Evolutionary conservation across 2,329 filamentous ascomycete species (phyloP).

Genomic region (Emmonsia crescens): DNA sequence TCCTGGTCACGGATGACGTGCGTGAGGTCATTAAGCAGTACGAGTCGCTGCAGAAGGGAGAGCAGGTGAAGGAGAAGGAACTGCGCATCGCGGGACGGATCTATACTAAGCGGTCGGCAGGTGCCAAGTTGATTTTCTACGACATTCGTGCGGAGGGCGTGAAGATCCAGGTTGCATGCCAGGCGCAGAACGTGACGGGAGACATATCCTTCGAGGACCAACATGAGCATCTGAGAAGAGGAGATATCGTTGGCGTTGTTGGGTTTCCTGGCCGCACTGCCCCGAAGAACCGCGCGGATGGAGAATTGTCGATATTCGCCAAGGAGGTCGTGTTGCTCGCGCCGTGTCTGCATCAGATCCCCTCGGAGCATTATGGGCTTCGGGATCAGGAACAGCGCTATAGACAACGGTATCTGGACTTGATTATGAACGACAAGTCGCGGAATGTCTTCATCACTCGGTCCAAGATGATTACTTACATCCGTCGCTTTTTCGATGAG

Average conservation of each 20-base stretch:
- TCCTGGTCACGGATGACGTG: constrained; percentile 74
- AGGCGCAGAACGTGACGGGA: constrained; percentile 64
- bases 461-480: constrained; percentile 77
- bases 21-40: constrained; percentile 70
- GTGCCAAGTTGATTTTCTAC: constrained; percentile 84
- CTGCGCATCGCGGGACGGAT: constrained; percentile 75
- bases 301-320: constrained; percentile 90
- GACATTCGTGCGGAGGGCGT: constrained; percentile 66
- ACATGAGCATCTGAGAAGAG: constrained; percentile 78
- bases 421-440: constrained; percentile 90
- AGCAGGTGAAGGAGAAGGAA: constrained; percentile 62
- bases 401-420: constrained; percentile 85
- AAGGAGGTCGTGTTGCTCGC: constrained; percentile 74
- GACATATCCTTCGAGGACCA: constrained; percentile 69
- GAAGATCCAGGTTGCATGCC: constrained; percentile 85
- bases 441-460: constrained; percentile 75
- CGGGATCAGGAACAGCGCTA: constrained; percentile 90
- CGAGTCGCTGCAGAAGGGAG: constrained; percentile 70
- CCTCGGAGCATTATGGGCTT: constrained; percentile 79
- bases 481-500: constrained; percentile 79
- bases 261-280: constrained; percentile 76
- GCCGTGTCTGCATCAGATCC: constrained; percentile 83
- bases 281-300: constrained; percentile 78
- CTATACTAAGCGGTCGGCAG: constrained; percentile 73
- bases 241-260: constrained; percentile 83